Conservation (phyloP, 1,139 yeast genomes). For the Wickerhamomyces sp. region DNA sequence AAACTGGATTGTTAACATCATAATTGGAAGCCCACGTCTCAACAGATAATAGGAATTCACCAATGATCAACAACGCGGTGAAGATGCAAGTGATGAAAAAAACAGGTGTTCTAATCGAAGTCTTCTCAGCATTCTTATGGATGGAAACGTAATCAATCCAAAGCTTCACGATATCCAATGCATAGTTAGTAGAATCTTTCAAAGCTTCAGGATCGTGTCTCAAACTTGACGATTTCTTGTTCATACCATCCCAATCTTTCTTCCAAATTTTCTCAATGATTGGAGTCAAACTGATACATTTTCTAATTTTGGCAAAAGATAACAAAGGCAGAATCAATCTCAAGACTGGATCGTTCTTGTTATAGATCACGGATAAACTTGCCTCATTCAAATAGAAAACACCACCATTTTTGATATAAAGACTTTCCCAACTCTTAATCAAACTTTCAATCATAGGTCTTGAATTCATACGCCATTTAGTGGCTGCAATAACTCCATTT, state of each 20-base stretch:
- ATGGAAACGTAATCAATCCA: constrained; percentile 68
- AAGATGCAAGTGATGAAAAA: constrained; percentile 66
- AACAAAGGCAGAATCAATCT: constrained; percentile 61
- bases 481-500: constrained; percentile 33
- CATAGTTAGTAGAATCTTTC: constrained; percentile 51
- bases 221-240: constrained; percentile 38
- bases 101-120: constrained; percentile 67
- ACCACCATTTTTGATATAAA: constrained; percentile 58
- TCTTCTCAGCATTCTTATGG: constrained; percentile 55
- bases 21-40: constrained; percentile 43
- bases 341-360: constrained; percentile 48
- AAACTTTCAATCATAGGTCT: constrained; percentile 51
- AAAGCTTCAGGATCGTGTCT: constrained; percentile 49
- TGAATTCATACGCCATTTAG: constrained; percentile 58
- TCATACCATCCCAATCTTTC: constrained; percentile 65
- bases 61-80: constrained; percentile 52
- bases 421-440: constrained; percentile 60
- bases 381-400: constrained; percentile 44
- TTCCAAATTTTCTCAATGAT: constrained; percentile 51
- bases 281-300: constrained; percentile 54
- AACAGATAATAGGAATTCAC: constrained; percentile 52
- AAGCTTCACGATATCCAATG: constrained; percentile 54
- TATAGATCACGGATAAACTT: constrained; percentile 43
- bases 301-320: constrained; percentile 57
- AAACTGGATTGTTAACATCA: constrained; percentile 18